A percentile compares a stretch with the other conserved stretches of the same genome.
Conservation (phyloP, 2,329 filamentous ascomycete species). For the Paracoccidioides brasiliensis region DNA sequence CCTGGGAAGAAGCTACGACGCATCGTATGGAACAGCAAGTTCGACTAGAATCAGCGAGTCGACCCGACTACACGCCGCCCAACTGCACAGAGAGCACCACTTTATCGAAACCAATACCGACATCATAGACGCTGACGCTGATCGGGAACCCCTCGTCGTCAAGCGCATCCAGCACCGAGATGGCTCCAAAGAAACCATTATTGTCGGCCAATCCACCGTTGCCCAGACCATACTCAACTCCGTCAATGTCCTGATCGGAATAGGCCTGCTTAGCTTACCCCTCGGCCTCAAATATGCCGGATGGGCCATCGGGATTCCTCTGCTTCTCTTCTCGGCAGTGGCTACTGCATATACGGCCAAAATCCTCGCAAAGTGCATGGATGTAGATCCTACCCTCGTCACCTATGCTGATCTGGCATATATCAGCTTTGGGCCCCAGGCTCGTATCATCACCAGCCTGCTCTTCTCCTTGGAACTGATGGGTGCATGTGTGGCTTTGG, state of each 20-base stretch:
- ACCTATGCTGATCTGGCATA: slow-evolving; percentile 92
- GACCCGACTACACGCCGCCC: slow-evolving; percentile 43
- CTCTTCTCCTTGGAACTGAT: slow-evolving; percentile 81
- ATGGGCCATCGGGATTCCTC: slow-evolving; percentile 68
- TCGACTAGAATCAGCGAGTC: slow-evolving; percentile 44
- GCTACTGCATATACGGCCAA: slow-evolving; percentile 78
- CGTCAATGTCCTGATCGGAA: slow-evolving; percentile 81
- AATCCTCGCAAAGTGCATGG: slow-evolving; percentile 74
- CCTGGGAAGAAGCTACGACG: slow-evolving; percentile 52
- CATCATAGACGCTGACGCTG: slow-evolving; percentile 44
- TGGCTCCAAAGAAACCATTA: slow-evolving; percentile 67
- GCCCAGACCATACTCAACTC: slow-evolving; percentile 96
- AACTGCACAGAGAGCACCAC: slow-evolving; percentile 39
- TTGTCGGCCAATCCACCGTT: slow-evolving; percentile 87
- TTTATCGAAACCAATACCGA: slow-evolving; percentile 31
- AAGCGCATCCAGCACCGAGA: slow-evolving; percentile 77
- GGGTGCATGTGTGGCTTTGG: slow-evolving; percentile 75
- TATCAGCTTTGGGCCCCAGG: slow-evolving; percentile 72
- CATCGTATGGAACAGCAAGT: slow-evolving; percentile 45
- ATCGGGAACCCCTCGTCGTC: slow-evolving; percentile 65
- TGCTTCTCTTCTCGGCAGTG: slow-evolving; percentile 59
- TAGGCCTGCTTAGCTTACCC: slow-evolving; percentile 78
- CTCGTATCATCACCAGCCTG: slow-evolving; percentile 67
- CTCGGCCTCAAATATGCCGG: slow-evolving; percentile 78
- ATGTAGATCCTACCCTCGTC: slow-evolving; percentile 70